Conservation (phyloP, 331 rosid genomes). For the Ulmus americana region DNA sequence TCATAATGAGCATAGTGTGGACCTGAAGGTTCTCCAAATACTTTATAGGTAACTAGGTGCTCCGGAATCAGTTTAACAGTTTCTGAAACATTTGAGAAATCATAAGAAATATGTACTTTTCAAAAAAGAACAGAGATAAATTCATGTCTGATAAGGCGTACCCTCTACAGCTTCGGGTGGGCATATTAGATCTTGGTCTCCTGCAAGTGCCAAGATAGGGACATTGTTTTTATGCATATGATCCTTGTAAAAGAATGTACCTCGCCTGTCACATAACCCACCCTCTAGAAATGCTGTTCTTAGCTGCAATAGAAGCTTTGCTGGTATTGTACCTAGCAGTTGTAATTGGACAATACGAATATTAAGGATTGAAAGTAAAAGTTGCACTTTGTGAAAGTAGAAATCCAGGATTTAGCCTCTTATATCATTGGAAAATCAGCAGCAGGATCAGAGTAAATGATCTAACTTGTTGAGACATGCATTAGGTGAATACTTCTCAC, state of each 20-base stretch:
- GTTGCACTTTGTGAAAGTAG: too few species aligned
- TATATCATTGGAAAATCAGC: too few species aligned
- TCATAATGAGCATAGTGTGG: slow-evolving; percentile 99
- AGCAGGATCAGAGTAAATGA: too few species aligned
- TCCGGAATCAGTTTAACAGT: slow-evolving; percentile 71
- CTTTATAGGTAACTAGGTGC: slow-evolving; percentile 68
- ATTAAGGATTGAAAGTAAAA: too few species aligned
- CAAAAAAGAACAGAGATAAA: slow-evolving; percentile 14
- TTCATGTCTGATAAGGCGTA: slow-evolving; percentile 23
- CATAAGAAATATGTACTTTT: slow-evolving; percentile 14
- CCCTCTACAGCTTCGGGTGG: slow-evolving; percentile 98
- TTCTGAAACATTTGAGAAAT: slow-evolving; percentile 39
- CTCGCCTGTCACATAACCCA: slow-evolving; percentile 66
- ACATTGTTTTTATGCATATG: slow-evolving; percentile 59
- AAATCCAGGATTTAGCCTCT: too few species aligned
- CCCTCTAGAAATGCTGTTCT: slow-evolving; percentile 91
- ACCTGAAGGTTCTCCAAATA: slow-evolving; percentile 71
- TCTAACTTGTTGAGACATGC: too few species aligned
- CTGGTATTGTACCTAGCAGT: slow-evolving; percentile 79
- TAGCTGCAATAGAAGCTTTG: slow-evolving; percentile 85
- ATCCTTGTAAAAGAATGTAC: slow-evolving; percentile 65
- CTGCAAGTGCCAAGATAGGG: slow-evolving; percentile 91
- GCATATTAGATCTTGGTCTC: slow-evolving; percentile 91
- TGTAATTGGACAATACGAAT: slow-evolving; percentile 1
- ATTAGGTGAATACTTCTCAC: too few species aligned